A percentile compares a stretch with the other conserved stretches of the same genome.
Conservation (phyloP, 345 rosid genomes). For the Euphorbia peplus region DNA sequence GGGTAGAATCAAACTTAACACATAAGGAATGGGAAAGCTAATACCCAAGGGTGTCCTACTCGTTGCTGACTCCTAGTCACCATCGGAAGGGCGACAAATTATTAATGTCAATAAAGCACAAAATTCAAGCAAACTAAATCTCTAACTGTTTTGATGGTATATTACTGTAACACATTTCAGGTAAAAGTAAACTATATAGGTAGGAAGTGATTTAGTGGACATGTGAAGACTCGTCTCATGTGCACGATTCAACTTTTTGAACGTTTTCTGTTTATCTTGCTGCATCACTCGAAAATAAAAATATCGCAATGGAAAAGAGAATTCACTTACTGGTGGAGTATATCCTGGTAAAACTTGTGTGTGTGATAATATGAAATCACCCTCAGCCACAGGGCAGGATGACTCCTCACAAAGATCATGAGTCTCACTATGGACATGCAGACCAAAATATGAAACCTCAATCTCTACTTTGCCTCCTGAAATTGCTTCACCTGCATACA, state of each 20-base stretch:
- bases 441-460: constrained; percentile 83
- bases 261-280: background rate
- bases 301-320: background rate
- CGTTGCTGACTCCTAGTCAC: too few species aligned
- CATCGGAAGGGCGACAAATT: too few species aligned
- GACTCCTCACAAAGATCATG: constrained; percentile 84
- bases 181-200: too few species aligned
- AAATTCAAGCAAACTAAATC: too few species aligned
- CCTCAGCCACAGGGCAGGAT: constrained; percentile 65
- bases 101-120: too few species aligned
- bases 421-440: constrained; percentile 72
- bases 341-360: constrained; percentile 76
- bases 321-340: constrained; percentile 83
- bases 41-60: too few species aligned
- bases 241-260: background rate
- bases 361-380: constrained; percentile 78
- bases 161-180: too few species aligned
- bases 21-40: too few species aligned
- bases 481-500: constrained; percentile 42
- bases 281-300: background rate
- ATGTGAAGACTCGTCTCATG: background rate
- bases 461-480: constrained; percentile 71
- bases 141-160: too few species aligned
- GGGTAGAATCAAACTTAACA: too few species aligned
- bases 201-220: background rate